Base-by-base conservation (phyloP, 805 yeast genomes). In the fission yeast (Schizosaccharomyces pombe) region DNA sequence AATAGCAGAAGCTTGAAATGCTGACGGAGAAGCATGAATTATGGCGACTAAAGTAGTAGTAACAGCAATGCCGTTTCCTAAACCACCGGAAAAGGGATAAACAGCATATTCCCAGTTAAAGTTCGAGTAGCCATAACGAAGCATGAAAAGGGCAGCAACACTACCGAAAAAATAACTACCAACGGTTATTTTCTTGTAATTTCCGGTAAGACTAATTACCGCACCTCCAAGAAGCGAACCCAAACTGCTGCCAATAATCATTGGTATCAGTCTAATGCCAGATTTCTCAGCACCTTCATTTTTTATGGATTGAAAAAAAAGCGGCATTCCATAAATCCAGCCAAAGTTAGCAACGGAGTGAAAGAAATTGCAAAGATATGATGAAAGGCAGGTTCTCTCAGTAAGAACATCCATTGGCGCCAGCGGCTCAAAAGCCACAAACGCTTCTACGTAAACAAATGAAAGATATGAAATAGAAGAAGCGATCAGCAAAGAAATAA, bases 311-410 rank as follows among this genome's bases (percentile, higher is more conserved):
- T 75, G 67, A 65, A 74, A 77, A 61, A 71, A 82, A n/a, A 85
- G 70, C 1, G 95, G 94, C 4, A 78, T 70, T 64, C 78, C 83
- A 67, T 72, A 85, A 54, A 84, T 62, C 59, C 72, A 71, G 1
- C 85, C 68, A 62, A 75, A 81, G 22, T 75, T 73, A 0, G 77
- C 72, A 82, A 83, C 82, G 5, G 83, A 77, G 65, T 73, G 70
- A 61, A 82, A 80, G 78, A 83, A 78, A 63, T 79, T 79, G 47
- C 80, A 73, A 56, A 82, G 67, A 0, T 85, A 77, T 0, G 85
- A 77, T 5, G 80, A 72, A 37, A 78, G 64, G 22, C 82, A 75
- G 0, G 87, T 79, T 58, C 78, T 68, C 59, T 76, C 72, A 5
- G 67, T 65, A 58, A 82, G 65, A 52, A 82, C 65, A 16, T 69